These are phyloP conservation scores for Ceratobasidium sp. DNA, from an alignment of 1,284 basidiomycete species.

Conservation along the genomic window DNA sequence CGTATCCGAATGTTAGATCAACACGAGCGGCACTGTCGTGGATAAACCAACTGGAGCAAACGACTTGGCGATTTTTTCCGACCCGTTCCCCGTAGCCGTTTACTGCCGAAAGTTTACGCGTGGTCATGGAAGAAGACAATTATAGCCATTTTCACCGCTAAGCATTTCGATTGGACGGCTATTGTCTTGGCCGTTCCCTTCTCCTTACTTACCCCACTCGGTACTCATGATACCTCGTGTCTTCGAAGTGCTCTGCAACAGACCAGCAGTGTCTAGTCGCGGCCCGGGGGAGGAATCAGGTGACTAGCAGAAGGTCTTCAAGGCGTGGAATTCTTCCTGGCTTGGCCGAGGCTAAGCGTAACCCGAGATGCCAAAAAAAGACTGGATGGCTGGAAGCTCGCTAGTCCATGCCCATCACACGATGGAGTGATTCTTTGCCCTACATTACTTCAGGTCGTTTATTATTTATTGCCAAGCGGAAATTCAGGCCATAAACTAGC, in stretches of 20 bases:
- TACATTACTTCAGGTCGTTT: too few relatives aligned
- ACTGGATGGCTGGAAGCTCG: background rate
- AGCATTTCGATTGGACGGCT: background rate
- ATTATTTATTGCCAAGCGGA: too few relatives aligned
- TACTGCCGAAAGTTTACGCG: too few relatives aligned
- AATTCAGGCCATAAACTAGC: too few relatives aligned
- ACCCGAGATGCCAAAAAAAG: slow-evolving; percentile 21
- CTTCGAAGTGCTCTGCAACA: background rate
- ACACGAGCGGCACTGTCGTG: too few relatives aligned
- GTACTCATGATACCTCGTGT: background rate
- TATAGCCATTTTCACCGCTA: background rate
- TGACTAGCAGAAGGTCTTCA: background rate
- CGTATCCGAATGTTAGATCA: too few relatives aligned
- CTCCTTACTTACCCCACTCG: background rate
- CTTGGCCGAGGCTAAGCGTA: slow-evolving; percentile 4
- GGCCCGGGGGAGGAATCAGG: background rate
- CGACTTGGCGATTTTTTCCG: too few relatives aligned
- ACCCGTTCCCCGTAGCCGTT: too few relatives aligned
- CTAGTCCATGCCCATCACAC: background rate
- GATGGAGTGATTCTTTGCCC: too few relatives aligned
- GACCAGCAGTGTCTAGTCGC: too few relatives aligned
- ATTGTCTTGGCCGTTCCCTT: background rate
- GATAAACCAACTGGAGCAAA: too few relatives aligned
- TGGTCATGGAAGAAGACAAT: too few relatives aligned
- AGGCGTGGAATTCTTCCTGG: slow-evolving; percentile 22